These are phyloP conservation scores for Solanum raphanifolium DNA, from an alignment of 257 asterid species.

Conservation along the genomic window DNA sequence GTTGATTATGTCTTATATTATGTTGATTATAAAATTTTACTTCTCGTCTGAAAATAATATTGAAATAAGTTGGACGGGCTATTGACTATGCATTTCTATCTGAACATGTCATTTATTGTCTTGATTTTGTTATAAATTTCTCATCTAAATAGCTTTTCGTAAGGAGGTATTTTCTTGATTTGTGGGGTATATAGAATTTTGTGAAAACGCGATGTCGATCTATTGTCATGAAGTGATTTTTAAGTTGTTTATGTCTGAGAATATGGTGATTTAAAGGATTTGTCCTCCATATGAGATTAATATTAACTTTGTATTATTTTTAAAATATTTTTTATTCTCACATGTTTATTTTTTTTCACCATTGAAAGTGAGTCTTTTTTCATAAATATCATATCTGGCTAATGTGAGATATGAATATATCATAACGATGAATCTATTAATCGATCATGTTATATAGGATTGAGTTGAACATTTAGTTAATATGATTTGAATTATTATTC, in stretches of 20 bases:
- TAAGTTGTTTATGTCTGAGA: not conserved
- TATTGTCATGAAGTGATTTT: not conserved
- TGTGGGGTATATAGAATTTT: no score
- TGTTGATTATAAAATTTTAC: no score
- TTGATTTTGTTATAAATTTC: no score
- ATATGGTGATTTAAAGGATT: not conserved
- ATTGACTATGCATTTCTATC: no score
- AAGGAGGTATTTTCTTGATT: no score
- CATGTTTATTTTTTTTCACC: not conserved
- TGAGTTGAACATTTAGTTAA: not conserved
- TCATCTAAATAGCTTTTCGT: no score
- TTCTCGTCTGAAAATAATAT: no score
- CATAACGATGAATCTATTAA: not conserved
- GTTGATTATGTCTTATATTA: no score
- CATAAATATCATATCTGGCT: not conserved
- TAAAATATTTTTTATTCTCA: not conserved
- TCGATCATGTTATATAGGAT: not conserved
- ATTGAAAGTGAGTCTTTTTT: not conserved
- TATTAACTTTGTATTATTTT: not conserved
- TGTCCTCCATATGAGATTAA: fast-evolving
- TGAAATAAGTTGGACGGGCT: no score
- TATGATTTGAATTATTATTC: not conserved
- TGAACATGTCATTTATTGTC: no score
- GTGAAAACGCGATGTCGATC: no score
- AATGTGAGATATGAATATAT: not conserved